phyloP scores from a whole-genome alignment of 108 stramenopile genomes.

The Mayamaea pseudoterrestris region DNA sequence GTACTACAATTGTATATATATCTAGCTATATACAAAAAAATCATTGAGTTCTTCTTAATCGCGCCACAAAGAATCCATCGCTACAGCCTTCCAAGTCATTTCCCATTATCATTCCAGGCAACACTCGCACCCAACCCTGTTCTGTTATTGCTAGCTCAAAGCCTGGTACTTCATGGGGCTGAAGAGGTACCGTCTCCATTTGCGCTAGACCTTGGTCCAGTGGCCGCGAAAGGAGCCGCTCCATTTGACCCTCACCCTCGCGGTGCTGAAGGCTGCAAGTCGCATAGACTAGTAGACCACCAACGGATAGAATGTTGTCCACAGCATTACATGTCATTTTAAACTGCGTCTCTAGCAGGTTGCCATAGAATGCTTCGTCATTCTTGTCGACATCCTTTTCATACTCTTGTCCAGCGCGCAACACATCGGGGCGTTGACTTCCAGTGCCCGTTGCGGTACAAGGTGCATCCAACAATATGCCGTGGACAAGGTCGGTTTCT shows the following conservation, averaged over 20 bases:
- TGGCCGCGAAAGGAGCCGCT: slow-evolving; percentile 28
- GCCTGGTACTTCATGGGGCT: slow-evolving; percentile 57
- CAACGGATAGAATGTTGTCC: slow-evolving; percentile 41
- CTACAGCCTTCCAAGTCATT: slow-evolving; percentile 27
- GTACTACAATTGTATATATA: no score
- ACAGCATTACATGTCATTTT: slow-evolving; percentile 44
- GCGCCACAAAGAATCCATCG: slow-evolving; percentile 79
- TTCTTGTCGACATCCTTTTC: not conserved
- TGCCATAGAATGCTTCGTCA: slow-evolving; percentile 16
- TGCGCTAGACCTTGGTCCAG: not conserved
- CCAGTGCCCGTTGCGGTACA: slow-evolving; percentile 75
- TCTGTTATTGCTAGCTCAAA: slow-evolving; percentile 67
- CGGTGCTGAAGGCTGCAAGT: slow-evolving; percentile 60
- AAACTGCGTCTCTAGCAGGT: slow-evolving; percentile 39
- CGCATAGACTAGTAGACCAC: slow-evolving; percentile 69
- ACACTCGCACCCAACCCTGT: slow-evolving; percentile 62
- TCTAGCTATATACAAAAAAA: no score
- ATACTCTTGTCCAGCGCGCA: no score
- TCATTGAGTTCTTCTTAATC: slow-evolving; percentile 15
- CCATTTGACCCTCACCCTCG: slow-evolving; percentile 70
- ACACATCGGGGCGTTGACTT: slow-evolving; percentile 63
- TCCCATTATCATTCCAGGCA: slow-evolving; percentile 46
- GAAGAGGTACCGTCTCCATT: slow-evolving; percentile 46
- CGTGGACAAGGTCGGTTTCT: slow-evolving; percentile 28
- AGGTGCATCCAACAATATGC: slow-evolving; percentile 66